Conservation (phyloP, 1,284 basidiomycete genomes). For the Earliella scabrosa region DNA sequence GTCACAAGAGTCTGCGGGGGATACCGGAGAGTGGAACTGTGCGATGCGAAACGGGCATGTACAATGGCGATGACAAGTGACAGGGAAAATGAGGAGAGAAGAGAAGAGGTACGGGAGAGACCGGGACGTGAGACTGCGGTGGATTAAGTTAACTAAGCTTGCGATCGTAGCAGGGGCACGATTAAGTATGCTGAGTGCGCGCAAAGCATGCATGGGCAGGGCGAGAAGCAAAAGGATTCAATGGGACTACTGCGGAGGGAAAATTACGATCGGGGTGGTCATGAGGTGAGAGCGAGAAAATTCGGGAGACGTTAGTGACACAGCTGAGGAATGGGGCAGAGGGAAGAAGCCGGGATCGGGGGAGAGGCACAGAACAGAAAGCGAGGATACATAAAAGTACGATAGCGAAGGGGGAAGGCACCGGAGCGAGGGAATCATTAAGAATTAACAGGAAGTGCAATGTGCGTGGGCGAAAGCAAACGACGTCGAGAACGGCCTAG, state of each 20-base stretch:
- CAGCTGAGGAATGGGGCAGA: conserved; percentile 12
- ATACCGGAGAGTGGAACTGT: not conserved
- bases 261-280: conserved; percentile 19
- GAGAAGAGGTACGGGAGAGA: not conserved
- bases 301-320: conserved; percentile 7
- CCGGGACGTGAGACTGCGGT: not conserved
- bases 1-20: not conserved
- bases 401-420: conserved; percentile 9
- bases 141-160: conserved; percentile 10
- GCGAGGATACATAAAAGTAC: conserved; percentile 10
- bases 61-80: not conserved
- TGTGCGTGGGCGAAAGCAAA: conserved; percentile 18
- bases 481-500: conserved; percentile 20
- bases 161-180: not conserved
- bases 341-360: conserved; percentile 10
- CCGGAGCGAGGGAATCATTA: not conserved
- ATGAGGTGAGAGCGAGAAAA: conserved; percentile 7
- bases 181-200: not conserved
- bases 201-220: conserved; percentile 6
- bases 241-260: conserved; percentile 13
- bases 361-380: not conserved
- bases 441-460: not conserved
- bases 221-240: not conserved
- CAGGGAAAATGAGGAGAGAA: not conserved
- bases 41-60: not conserved